These are phyloP conservation scores for Haplographium delicatum DNA, from an alignment of 495 filamentous ascomycete genomes.

Conservation along the genomic window DNA sequence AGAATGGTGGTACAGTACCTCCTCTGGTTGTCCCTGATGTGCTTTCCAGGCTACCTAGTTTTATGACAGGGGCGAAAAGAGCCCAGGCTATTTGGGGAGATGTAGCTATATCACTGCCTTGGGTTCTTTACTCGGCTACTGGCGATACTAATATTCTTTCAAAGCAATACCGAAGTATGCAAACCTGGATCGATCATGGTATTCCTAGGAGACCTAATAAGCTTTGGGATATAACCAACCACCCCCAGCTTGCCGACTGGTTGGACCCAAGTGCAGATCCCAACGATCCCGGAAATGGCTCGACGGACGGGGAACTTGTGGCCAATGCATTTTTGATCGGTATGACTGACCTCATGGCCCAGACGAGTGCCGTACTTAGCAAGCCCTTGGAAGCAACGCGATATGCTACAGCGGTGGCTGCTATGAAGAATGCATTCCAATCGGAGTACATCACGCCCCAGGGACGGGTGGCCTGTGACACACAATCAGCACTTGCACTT, in stretches of 20 bases:
- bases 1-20: slow-evolving; percentile 17
- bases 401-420: slow-evolving; percentile 22
- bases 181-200: slow-evolving; percentile 39
- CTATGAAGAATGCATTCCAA: slow-evolving; percentile 32
- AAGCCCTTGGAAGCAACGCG: slow-evolving; percentile 22
- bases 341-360: slow-evolving; percentile 26
- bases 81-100: slow-evolving; percentile 44
- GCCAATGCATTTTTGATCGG: slow-evolving; percentile 47
- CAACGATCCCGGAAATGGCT: slow-evolving; percentile 31
- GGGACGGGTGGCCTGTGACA: slow-evolving; percentile 37
- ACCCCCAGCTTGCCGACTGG: slow-evolving; percentile 46
- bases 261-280: slow-evolving; percentile 43
- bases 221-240: slow-evolving; percentile 36
- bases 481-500: slow-evolving; percentile 42
- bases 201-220: slow-evolving; percentile 32
- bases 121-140: slow-evolving; percentile 35
- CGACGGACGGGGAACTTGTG: slow-evolving; percentile 36
- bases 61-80: not conserved
- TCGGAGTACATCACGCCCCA: slow-evolving; percentile 34
- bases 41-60: slow-evolving; percentile 2
- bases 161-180: slow-evolving; percentile 39
- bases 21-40: slow-evolving; percentile 39
- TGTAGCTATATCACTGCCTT: slow-evolving; percentile 37
- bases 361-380: slow-evolving; percentile 30
- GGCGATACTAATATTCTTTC: slow-evolving; percentile 36